phyloP scores from a whole-genome alignment of 2,329 filamentous ascomycete species.

The Xylariaceae sp. region DNA sequence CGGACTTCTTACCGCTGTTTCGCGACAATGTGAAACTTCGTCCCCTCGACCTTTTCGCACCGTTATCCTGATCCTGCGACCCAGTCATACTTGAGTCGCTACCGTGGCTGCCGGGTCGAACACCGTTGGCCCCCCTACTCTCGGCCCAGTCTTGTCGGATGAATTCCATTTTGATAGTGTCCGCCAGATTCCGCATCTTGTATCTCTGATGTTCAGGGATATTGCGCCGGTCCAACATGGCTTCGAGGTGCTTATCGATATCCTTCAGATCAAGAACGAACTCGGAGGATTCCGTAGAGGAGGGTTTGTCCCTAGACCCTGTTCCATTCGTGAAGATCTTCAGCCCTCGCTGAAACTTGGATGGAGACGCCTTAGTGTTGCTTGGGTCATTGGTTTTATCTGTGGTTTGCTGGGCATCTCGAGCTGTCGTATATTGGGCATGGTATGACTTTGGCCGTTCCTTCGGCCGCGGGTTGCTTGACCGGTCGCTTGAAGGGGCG shows the following conservation, averaged over 20 bases:
- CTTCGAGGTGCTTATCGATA: slow-evolving; percentile 65
- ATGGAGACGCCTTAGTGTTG: slow-evolving; percentile 38
- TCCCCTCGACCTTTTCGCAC: slow-evolving; percentile 68
- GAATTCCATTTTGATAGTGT: slow-evolving; percentile 94
- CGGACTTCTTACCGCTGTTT: slow-evolving; percentile 56
- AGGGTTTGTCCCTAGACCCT: slow-evolving; percentile 48
- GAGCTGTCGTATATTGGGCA: slow-evolving; percentile 40
- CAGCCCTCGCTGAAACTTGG: slow-evolving; percentile 51
- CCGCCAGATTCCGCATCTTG: slow-evolving; percentile 89
- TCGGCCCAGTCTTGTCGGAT: slow-evolving; percentile 87
- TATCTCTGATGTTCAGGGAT: slow-evolving; percentile 93
- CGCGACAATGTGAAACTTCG: slow-evolving; percentile 81
- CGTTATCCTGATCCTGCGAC: slow-evolving; percentile 48
- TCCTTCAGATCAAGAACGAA: slow-evolving; percentile 58
- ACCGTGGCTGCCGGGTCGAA: slow-evolving; percentile 53
- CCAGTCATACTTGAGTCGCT: slow-evolving; percentile 49
- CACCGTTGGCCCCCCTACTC: slow-evolving; percentile 59
- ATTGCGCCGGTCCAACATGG: slow-evolving; percentile 81
- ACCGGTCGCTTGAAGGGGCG: slow-evolving; percentile 28
- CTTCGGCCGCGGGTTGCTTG: slow-evolving; percentile 43
- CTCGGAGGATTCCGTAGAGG: slow-evolving; percentile 56
- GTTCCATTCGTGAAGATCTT: slow-evolving; percentile 49
- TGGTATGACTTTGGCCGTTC: slow-evolving; percentile 61
- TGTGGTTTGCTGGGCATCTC: slow-evolving; percentile 27
- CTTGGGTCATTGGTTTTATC: slow-evolving; percentile 30